These are phyloP conservation scores for Prunella vulgaris DNA, from an alignment of 257 asterid species.

Conservation along the genomic window DNA sequence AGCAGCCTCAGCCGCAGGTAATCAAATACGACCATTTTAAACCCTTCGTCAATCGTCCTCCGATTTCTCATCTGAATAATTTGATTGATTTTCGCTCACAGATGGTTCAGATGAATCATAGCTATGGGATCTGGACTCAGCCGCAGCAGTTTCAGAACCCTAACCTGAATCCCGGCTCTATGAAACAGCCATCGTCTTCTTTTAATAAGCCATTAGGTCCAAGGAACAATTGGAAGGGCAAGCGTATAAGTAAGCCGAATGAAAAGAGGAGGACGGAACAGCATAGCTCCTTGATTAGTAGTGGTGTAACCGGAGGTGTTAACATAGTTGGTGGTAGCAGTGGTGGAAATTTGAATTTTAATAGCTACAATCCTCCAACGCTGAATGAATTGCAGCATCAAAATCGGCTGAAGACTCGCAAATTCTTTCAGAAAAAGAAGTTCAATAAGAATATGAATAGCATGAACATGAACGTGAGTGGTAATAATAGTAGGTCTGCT, in stretches of 20 bases:
- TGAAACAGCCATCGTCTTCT: conserved; percentile 28
- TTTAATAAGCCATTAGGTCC: conserved; percentile 52
- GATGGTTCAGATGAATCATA: conserved; percentile 56
- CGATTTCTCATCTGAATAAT: background rate
- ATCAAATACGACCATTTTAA: conserved; percentile 6
- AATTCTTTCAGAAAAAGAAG: conserved; percentile 53
- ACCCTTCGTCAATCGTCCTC: background rate
- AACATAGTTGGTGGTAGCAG: conserved; percentile 18
- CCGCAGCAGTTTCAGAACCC: conserved; percentile 59
- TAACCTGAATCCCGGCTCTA: conserved; percentile 34
- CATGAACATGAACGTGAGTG: conserved; percentile 18
- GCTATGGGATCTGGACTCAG: conserved; percentile 60
- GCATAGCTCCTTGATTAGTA: conserved; percentile 28
- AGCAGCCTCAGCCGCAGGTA: conserved; percentile 59
- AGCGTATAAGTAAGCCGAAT: conserved; percentile 32
- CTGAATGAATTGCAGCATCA: conserved; percentile 65
- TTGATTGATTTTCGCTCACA: conserved; percentile 19
- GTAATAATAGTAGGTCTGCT: conserved; percentile 33
- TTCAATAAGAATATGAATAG: conserved; percentile 32
- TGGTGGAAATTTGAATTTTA: conserved; percentile 34
- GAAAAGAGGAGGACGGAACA: conserved; percentile 49
- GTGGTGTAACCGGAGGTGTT: conserved; percentile 25
- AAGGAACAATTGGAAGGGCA: conserved; percentile 65
- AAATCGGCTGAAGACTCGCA: conserved; percentile 60
- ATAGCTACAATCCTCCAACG: conserved; percentile 53